phyloP scores from a whole-genome alignment of 1,139 yeast genomes.

The Kazachstania sp. region DNA sequence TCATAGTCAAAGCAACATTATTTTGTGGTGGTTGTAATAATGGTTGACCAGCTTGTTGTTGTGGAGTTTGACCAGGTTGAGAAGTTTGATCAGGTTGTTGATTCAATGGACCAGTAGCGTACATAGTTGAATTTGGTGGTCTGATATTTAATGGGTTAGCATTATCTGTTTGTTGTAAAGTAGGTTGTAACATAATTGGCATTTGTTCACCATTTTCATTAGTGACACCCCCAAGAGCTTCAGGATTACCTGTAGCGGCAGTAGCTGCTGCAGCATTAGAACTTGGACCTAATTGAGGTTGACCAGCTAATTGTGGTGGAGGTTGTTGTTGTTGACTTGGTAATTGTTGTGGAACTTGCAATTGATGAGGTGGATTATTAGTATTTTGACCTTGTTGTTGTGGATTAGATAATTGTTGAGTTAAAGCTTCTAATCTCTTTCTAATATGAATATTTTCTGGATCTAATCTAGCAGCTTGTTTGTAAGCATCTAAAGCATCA shows the following conservation, averaged over 20 bases:
- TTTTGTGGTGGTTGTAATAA: slow-evolving; percentile 13
- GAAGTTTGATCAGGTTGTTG: slow-evolving; percentile 9
- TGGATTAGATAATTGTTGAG: slow-evolving; percentile 21
- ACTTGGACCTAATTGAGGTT: not conserved
- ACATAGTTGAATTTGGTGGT: slow-evolving; percentile 18
- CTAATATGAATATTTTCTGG: slow-evolving; percentile 92
- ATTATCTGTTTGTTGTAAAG: slow-evolving; percentile 25
- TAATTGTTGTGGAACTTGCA: slow-evolving; percentile 15
- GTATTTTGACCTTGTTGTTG: slow-evolving; percentile 15
- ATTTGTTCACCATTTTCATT: slow-evolving; percentile 2
- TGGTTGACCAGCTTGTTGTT: slow-evolving; percentile 2
- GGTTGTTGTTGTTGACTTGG: slow-evolving; percentile 10
- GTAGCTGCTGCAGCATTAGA: not conserved
- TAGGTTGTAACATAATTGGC: slow-evolving; percentile 29
- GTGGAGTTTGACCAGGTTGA: slow-evolving; percentile 15
- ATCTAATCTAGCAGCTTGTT: slow-evolving; percentile 90
- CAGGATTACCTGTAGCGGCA: not conserved
- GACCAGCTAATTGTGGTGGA: not conserved
- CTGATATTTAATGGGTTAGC: slow-evolving; percentile 26
- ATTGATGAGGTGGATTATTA: slow-evolving; percentile 17
- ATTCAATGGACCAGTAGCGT: slow-evolving; percentile 17
- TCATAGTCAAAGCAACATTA: slow-evolving; percentile 15
- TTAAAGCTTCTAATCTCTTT: slow-evolving; percentile 80
- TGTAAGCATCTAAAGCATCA: slow-evolving; percentile 94
- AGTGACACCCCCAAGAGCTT: not conserved